These are phyloP conservation scores for Amanita muscaria DNA, from an alignment of 768 basidiomycete genomes.

Conservation along the genomic window DNA sequence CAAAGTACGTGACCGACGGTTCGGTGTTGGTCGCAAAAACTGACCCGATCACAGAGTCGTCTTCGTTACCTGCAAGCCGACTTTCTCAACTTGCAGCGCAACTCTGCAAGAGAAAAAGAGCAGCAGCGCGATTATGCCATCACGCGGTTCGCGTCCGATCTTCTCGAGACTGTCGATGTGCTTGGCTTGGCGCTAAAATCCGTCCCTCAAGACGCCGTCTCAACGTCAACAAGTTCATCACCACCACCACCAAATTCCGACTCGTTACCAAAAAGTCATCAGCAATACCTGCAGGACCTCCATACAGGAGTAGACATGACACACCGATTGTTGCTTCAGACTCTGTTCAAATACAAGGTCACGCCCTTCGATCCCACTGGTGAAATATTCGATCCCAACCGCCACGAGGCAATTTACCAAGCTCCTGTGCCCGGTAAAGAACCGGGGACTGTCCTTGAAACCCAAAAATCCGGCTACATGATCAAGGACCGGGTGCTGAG, in stretches of 20 bases:
- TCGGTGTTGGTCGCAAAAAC: slow-evolving; percentile 11
- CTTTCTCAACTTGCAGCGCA: slow-evolving; percentile 90
- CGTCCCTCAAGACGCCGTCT: slow-evolving; percentile 46
- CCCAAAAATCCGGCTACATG: slow-evolving; percentile 85
- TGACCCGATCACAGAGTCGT: slow-evolving; percentile 60
- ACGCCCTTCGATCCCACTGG: slow-evolving; percentile 89
- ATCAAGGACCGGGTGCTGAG: slow-evolving; percentile 92
- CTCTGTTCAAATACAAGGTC: slow-evolving; percentile 86
- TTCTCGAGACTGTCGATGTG: slow-evolving; percentile 87
- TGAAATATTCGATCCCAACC: slow-evolving; percentile 90
- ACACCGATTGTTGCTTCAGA: slow-evolving; percentile 81
- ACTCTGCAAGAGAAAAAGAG: slow-evolving; percentile 83
- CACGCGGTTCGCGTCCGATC: slow-evolving; percentile 80
- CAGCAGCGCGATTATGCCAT: slow-evolving; percentile 93
- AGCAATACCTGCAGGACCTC: slow-evolving; percentile 57
- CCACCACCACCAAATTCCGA: slow-evolving; percentile 24
- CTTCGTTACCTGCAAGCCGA: slow-evolving; percentile 91
- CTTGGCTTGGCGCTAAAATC: slow-evolving; percentile 78
- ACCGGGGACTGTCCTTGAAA: slow-evolving; percentile 84
- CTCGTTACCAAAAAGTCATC: slow-evolving; percentile 42
- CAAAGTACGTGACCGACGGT: slow-evolving; percentile 42
- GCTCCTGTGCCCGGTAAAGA: slow-evolving; percentile 84
- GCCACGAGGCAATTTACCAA: slow-evolving; percentile 93
- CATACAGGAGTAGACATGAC: slow-evolving; percentile 88
- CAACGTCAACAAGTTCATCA: slow-evolving; percentile 20